Conservation (phyloP, 768 basidiomycete species). For the Trametes elegans region DNA sequence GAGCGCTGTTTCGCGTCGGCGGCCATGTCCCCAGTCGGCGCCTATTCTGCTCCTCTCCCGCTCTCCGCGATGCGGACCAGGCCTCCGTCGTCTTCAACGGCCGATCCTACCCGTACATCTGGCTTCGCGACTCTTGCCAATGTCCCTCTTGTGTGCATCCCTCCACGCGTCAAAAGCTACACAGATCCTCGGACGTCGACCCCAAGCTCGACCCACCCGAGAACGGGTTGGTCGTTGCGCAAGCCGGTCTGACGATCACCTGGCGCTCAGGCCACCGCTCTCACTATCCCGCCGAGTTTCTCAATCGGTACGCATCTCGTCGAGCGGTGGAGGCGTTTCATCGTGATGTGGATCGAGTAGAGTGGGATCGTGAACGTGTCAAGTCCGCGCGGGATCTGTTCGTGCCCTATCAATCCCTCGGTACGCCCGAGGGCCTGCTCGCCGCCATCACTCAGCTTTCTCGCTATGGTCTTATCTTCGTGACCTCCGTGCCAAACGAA, state of each 20-base stretch:
- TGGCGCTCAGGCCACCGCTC: slow-evolving; percentile 67
- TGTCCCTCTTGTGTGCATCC: slow-evolving; percentile 72
- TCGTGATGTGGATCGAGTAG: slow-evolving; percentile 34
- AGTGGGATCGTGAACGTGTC: slow-evolving; percentile 49
- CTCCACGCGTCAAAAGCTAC: slow-evolving; percentile 71
- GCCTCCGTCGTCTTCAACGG: slow-evolving; percentile 25
- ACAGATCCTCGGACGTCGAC: slow-evolving; percentile 24
- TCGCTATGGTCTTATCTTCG: slow-evolving; percentile 71
- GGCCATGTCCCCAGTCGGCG: no score
- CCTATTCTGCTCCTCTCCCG: no score
- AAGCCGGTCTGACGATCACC: slow-evolving; percentile 45
- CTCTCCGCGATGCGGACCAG: no score
- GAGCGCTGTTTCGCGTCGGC: no score
- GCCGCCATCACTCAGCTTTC: slow-evolving; percentile 66
- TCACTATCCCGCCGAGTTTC: slow-evolving; percentile 47
- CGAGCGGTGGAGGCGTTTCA: slow-evolving; percentile 42
- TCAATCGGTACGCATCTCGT: slow-evolving; percentile 46
- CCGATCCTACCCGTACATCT: slow-evolving; percentile 48
- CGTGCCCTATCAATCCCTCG: slow-evolving; percentile 52
- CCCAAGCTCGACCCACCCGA: slow-evolving; percentile 31
- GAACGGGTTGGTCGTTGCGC: slow-evolving; percentile 40
- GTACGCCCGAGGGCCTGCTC: slow-evolving; percentile 45
- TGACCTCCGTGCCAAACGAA: slow-evolving; percentile 64
- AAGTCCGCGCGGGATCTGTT: slow-evolving; percentile 43
- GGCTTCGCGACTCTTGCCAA: slow-evolving; percentile 85